phyloP scores from a whole-genome alignment of 1,284 basidiomycete genomes.

The Leccinum griseonigrum region DNA sequence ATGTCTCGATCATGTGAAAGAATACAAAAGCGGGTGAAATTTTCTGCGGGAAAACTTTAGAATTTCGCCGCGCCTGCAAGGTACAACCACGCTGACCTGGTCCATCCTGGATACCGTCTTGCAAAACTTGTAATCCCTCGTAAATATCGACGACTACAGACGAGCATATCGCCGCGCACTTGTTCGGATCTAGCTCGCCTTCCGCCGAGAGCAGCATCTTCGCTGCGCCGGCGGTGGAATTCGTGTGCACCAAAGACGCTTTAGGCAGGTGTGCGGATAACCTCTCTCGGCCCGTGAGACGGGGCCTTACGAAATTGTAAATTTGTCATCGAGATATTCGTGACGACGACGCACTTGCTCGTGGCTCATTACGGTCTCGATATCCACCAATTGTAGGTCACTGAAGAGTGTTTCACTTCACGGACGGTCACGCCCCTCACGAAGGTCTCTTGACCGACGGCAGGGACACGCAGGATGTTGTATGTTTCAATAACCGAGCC shows the following conservation, averaged over 20 bases:
- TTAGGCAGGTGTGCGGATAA: constrained; percentile 50
- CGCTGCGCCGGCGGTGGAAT: constrained; percentile 72
- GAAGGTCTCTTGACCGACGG: constrained; percentile 42
- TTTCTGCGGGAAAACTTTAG: constrained; percentile 39
- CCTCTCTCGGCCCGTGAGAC: constrained; percentile 44
- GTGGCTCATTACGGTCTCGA: constrained; percentile 64
- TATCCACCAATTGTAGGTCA: constrained; percentile 50
- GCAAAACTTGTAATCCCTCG: constrained; percentile 53
- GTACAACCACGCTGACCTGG: constrained; percentile 37
- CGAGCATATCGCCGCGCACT: constrained; percentile 72
- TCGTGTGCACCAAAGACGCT: constrained; percentile 49
- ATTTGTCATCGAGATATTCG: not conserved
- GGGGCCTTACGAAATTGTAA: not conserved
- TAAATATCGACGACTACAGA: constrained; percentile 58
- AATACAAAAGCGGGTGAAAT: constrained; percentile 65
- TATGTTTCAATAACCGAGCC: constrained; percentile 75
- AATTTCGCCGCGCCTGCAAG: not conserved
- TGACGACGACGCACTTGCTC: constrained; percentile 55
- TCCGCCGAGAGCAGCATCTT: constrained; percentile 40
- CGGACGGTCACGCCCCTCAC: constrained; percentile 59
- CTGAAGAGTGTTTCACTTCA: constrained; percentile 64
- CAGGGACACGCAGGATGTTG: constrained; percentile 49
- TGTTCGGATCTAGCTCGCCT: constrained; percentile 35
- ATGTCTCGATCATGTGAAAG: constrained; percentile 38
- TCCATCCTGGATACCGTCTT: constrained; percentile 61